Conservation (phyloP, 352 stramenopile genomes). For the Aphanomyces invadans region DNA sequence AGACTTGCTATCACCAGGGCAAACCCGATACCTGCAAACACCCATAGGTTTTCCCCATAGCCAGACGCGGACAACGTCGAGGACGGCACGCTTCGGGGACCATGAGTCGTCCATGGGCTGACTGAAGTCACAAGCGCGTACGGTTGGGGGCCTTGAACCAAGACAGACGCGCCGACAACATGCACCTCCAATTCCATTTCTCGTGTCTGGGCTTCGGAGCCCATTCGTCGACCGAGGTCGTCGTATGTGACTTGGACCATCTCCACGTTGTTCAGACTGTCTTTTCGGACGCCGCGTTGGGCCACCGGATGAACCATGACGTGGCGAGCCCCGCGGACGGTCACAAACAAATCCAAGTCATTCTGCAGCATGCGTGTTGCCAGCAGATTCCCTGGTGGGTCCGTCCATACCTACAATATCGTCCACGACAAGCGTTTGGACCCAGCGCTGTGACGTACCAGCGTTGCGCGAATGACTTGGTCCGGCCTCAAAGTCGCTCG, state of each 20-base stretch:
- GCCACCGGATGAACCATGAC: conserved; percentile 54
- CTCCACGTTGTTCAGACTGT: conserved; percentile 76
- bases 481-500: neutral
- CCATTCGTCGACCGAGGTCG: conserved; percentile 39
- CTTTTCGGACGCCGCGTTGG: conserved; percentile 32
- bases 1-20: neutral
- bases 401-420: conserved; percentile 71
- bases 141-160: conserved; percentile 45
- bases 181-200: conserved; percentile 53
- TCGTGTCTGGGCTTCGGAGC: conserved; percentile 26
- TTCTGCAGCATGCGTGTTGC: conserved; percentile 65
- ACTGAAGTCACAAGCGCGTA: conserved; percentile 76
- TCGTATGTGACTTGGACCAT: conserved; percentile 64
- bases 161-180: conserved; percentile 54
- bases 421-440: too few relatives aligned
- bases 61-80: neutral
- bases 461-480: conserved; percentile 6
- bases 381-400: conserved; percentile 54
- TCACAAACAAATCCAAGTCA: conserved; percentile 63
- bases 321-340: conserved; percentile 33
- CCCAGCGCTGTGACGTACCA: too few relatives aligned
- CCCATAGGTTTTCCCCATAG: too few relatives aligned
- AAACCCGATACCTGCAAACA: neutral
- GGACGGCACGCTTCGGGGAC: neutral
- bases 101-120: neutral